Conservation (phyloP, 768 basidiomycete species). For the Floccularia luteovirens region DNA sequence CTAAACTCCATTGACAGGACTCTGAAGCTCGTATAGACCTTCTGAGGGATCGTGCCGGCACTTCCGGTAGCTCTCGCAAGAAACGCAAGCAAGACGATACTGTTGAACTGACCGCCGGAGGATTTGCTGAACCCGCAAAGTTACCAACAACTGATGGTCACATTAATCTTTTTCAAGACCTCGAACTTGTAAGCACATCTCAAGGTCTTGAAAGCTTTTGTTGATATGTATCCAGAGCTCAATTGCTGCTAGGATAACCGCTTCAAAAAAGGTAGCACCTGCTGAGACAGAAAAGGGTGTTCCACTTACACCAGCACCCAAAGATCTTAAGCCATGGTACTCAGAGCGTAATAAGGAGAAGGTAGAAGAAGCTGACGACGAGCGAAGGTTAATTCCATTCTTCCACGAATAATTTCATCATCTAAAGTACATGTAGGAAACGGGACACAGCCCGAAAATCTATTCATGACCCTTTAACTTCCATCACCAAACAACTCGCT, state of each 20-base stretch:
- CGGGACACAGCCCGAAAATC: constrained; percentile 60
- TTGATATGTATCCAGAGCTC: constrained; percentile 25
- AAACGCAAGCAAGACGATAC: constrained; percentile 30
- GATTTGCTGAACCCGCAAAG: constrained; percentile 22
- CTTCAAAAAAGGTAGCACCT: constrained; percentile 37
- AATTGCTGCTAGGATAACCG: constrained; percentile 35
- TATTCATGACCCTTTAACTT: constrained; percentile 63
- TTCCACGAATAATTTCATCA: not conserved
- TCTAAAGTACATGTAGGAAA: constrained; percentile 28
- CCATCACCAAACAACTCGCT: constrained; percentile 61
- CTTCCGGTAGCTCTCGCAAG: constrained; percentile 16
- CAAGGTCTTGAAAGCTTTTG: not conserved
- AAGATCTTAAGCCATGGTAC: constrained; percentile 84
- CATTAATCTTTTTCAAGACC: constrained; percentile 78
- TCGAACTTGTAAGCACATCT: constrained; percentile 51
- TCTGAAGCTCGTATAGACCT: constrained; percentile 70
- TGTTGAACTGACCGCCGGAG: constrained; percentile 22
- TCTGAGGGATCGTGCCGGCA: constrained; percentile 55
- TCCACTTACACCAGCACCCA: constrained; percentile 63
- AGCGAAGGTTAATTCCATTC: constrained; percentile 24
- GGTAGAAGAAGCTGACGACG: constrained; percentile 22
- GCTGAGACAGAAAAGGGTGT: constrained; percentile 64
- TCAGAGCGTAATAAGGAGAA: constrained; percentile 21
- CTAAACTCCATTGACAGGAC: constrained; percentile 38
- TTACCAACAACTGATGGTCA: constrained; percentile 52